These are phyloP conservation scores for Gelatoporia subvermispora DNA, from an alignment of 768 basidiomycete species.

Conservation along the genomic window DNA sequence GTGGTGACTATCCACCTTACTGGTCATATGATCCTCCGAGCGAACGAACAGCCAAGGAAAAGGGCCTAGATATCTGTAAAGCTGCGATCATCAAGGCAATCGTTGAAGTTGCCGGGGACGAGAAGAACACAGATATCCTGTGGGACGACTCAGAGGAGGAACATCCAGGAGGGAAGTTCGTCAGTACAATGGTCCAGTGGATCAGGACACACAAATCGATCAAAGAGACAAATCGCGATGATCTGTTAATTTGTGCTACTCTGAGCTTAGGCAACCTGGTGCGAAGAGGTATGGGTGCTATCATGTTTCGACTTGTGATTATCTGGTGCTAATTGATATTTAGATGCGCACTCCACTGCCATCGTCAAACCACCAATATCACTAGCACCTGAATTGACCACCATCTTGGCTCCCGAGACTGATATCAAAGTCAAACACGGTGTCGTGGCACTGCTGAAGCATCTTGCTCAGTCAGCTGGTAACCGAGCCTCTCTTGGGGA, in stretches of 20 bases:
- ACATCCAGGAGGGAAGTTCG: conserved; percentile 64
- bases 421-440: conserved; percentile 89
- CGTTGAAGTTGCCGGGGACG: conserved; percentile 82
- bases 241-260: conserved; percentile 78
- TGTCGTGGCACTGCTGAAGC: conserved; percentile 79
- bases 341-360: conserved; percentile 56
- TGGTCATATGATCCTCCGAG: conserved; percentile 46
- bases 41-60: conserved; percentile 57
- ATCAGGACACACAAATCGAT: conserved; percentile 49
- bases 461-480: conserved; percentile 60
- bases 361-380: conserved; percentile 49
- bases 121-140: conserved; percentile 70
- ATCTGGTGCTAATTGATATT: neutral
- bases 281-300: conserved; percentile 52
- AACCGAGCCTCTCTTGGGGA: conserved; percentile 59
- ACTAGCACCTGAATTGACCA: conserved; percentile 60
- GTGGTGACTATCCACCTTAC: conserved; percentile 58
- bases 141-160: conserved; percentile 60
- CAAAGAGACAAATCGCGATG: conserved; percentile 48
- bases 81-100: conserved; percentile 81
- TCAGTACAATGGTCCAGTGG: conserved; percentile 73
- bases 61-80: conserved; percentile 77
- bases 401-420: conserved; percentile 51
- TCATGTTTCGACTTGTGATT: neutral
- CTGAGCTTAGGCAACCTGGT: conserved; percentile 80